Base-by-base conservation (phyloP, 331 rosid genomes). In the Quercus lobata region DNA sequence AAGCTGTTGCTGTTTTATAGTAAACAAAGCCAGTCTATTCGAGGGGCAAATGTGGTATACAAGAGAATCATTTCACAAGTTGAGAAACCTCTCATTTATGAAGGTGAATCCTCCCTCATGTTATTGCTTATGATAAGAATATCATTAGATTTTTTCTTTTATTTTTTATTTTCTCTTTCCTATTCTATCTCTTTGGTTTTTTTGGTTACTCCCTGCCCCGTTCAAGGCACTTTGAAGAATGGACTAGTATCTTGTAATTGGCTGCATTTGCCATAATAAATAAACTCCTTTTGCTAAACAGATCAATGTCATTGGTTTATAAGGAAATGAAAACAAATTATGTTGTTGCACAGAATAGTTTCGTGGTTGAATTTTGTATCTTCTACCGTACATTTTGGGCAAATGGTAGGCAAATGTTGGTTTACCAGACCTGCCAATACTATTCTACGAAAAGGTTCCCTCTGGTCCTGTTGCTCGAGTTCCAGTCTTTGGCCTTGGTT, bases 1-100 rank as follows among this genome's bases (percentile, higher is more conserved):
- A 90, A 73, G 69, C 69, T 96, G 78, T 78, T 91, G 96, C 24
- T 93, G 80, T 96, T 93, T 84, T 96, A 93, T 80, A 90, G 97
- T 82, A 91, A 93, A 79, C 98, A 95, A 84, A 93, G 98, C 91
- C 90, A 55, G 85, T 92, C 95, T 15, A 93, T 96, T 87, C 92
- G 99, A 65, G 97, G 97, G 62, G 99, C 98, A 32, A 93, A 91
- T 84, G 97, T 88, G 15, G 94, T 91, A 1, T 93, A 89, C 80
- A 76, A n/a, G 62, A 82, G 99, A 79, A 89, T 96, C 21, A 25
- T 88, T 76, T 87, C 93, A 0, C 99, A 96, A 87, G 97, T 91
- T 82, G 97, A 93, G 75, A 88, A 84, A 81, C 97, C 97, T 6
- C 92, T 86, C 46, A 96, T 91, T 81, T 96, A 93, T 57, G 90